A percentile compares a stretch with the other conserved stretches of the same genome.
Evolutionary conservation across 1,284 basidiomycete genomes (phyloP).

Genomic region (Singerocomus inundabilis): DNA sequence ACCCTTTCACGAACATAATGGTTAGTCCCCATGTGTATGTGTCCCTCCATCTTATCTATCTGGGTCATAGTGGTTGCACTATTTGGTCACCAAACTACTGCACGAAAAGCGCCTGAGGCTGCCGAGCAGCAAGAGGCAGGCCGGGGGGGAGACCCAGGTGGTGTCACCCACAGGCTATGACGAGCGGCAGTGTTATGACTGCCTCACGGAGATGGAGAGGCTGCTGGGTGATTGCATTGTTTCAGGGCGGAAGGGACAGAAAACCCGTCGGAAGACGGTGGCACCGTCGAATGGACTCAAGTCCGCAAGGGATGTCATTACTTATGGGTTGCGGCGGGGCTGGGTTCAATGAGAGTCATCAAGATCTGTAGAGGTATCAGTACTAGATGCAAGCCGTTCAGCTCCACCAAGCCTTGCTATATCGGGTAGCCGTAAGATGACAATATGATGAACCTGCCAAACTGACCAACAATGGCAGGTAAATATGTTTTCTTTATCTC

Average conservation of each 20-base stretch:
- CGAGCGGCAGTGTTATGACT: slow-evolving; percentile 34
- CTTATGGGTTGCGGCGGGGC: slow-evolving; percentile 26
- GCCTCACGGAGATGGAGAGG: slow-evolving; percentile 34
- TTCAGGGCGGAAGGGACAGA: slow-evolving; percentile 17
- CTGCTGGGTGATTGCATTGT: slow-evolving; percentile 26
- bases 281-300: slow-evolving; percentile 15
- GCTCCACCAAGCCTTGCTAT: slow-evolving; percentile 15
- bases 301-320: slow-evolving; percentile 33
- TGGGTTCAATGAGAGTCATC: slow-evolving; percentile 25
- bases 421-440: background rate
- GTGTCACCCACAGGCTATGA: slow-evolving; percentile 22
- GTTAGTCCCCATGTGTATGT: slow-evolving; percentile 43
- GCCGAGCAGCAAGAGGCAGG: slow-evolving; percentile 35
- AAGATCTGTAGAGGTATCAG: too few relatives aligned
- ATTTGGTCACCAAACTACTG: slow-evolving; percentile 70
- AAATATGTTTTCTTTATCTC: slow-evolving; percentile 8
- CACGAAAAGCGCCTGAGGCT: slow-evolving; percentile 62
- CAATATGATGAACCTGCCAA: background rate
- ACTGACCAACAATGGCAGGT: slow-evolving; percentile 3
- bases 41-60: slow-evolving; percentile 4
- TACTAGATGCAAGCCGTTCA: too few relatives aligned
- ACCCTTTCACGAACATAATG: slow-evolving; percentile 86
- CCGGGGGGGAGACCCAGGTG: slow-evolving; percentile 7
- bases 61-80: slow-evolving; percentile 74
- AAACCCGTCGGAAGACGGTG: slow-evolving; percentile 27